A percentile compares a stretch with the other conserved stretches of the same genome.
Evolutionary conservation across 2,329 filamentous ascomycete genomes (phyloP).

Genomic region (Cladophialophora psammophila): DNA sequence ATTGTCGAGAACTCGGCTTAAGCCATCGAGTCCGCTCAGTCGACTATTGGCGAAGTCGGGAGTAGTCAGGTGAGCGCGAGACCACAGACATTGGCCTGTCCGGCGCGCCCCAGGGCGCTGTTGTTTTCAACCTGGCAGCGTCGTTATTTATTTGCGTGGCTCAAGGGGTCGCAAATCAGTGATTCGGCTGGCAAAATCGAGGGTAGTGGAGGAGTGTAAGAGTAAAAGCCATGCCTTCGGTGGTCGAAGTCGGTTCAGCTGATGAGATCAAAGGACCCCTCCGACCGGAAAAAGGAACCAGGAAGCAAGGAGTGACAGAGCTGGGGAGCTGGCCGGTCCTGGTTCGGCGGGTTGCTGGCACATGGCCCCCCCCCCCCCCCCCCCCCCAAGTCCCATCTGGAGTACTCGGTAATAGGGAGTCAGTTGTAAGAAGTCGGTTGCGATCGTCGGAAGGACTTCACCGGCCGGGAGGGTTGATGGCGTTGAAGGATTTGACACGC

Average conservation of each 20-base stretch:
- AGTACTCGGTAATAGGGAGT: no score
- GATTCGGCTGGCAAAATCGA: not conserved
- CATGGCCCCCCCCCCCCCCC: not conserved
- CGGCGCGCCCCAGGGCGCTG: not conserved
- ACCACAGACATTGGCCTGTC: not conserved
- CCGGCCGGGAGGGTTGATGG: not conserved
- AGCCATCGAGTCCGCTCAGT: conserved; percentile 2
- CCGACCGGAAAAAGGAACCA: not conserved
- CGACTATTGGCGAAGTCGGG: not conserved
- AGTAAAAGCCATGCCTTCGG: not conserved
- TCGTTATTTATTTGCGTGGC: not conserved
- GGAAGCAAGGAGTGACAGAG: not conserved
- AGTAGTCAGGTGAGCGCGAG: not conserved
- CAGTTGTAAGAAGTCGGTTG: not conserved
- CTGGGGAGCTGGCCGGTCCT: not conserved
- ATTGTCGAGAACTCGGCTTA: conserved; percentile 17
- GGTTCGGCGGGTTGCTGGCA: not conserved
- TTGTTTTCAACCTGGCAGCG: not conserved
- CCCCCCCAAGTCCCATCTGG: no score
- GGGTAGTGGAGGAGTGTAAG: not conserved
- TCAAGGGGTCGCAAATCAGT: not conserved
- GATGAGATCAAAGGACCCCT: not conserved
- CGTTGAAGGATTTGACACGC: not conserved
- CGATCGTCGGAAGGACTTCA: not conserved
- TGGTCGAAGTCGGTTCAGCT: not conserved